Evolutionary conservation across 2,329 filamentous ascomycete species (phyloP).

Genomic region (Pseudogymnoascus sp.): DNA sequence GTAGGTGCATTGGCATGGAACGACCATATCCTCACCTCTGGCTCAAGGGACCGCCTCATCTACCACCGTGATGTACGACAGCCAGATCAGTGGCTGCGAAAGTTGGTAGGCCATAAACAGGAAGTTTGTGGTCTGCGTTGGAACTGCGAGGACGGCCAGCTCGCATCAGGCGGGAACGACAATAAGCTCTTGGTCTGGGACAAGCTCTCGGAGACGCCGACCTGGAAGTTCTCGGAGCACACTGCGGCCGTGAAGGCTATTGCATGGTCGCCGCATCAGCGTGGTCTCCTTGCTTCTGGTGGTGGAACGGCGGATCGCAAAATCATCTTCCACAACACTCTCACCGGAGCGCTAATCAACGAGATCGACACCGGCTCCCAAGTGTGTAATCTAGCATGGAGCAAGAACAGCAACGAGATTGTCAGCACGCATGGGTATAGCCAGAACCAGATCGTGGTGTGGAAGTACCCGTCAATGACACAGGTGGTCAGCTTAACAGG

Average conservation of each 20-base stretch:
- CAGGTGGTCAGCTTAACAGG: constrained; percentile 93
- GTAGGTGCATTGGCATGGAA: constrained; percentile 97
- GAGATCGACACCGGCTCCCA: constrained; percentile 95
- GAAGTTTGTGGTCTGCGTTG: constrained; percentile 95
- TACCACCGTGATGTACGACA: constrained; percentile 93
- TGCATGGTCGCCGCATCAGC: constrained; percentile 94
- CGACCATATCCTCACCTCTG: constrained; percentile 91
- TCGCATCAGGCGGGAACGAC: constrained; percentile 94
- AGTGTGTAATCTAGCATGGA: constrained; percentile 98
- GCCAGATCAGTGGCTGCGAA: constrained; percentile 80
- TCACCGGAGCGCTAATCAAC: constrained; percentile 70
- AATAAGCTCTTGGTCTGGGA: constrained; percentile 99
- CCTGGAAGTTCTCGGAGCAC: constrained; percentile 92
- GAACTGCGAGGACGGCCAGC: constrained; percentile 92
- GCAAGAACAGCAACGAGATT: constrained; percentile 94
- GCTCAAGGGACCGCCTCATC: constrained; percentile 85
- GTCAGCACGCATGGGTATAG: constrained; percentile 95
- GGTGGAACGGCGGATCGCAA: constrained; percentile 91
- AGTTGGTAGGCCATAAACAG: constrained; percentile 90
- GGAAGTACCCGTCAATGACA: constrained; percentile 98
- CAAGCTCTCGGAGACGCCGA: constrained; percentile 80
- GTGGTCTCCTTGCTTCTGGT: constrained; percentile 86
- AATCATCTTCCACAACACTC: constrained; percentile 97
- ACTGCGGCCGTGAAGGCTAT: constrained; percentile 96
- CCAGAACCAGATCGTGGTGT: constrained; percentile 97